Evolutionary conservation across 129 eudicot species (phyloP), one percentile per base, ranked within the genome.

Genomic region (Sambucus nigra): DNA sequence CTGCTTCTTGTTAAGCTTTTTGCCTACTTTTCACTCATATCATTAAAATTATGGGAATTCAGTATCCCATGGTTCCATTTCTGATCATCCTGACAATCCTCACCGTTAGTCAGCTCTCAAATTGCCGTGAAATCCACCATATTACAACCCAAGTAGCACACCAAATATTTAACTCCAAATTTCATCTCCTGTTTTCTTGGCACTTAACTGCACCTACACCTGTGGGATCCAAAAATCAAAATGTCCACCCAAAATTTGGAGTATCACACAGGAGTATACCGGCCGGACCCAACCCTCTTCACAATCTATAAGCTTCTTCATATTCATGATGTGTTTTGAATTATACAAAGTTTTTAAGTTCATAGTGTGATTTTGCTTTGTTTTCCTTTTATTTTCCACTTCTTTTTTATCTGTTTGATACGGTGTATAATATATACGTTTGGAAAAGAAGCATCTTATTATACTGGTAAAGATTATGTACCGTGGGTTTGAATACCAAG

Each of bases 211-310:
- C 69, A 50, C 13, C 71, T 46, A 70, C 70, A 35, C 80, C 87
- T 15, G 51, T 51, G 24, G 57, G 41, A 67, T 65, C 82, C 7
- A 69, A 21, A 33, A 70, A 61, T 25, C n/a, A 25, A 23, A 33
- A 60, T 17, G 21, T 18, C 19, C 65, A 69, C 55, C 72, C 64
- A 18, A 55, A 39, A 60, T 73, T 33, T 38, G 55, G 75, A 19
- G 80, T 58, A 29, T 89, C 97, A 3, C 20, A 71, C 42, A 68
- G 93, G 40, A 57, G 1, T 9, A 68, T 73, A 46, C 95, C 95
- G 0, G 83, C 76, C 3, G 97, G 97, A 26, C 88, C 97, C 17
- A 89, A 89, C 71, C 95, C 97, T 25, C 86, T 89, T 56, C 96
- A 87, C 79, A 87, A 87, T 59, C 82, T 80, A 87, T 57, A 59